Evolutionary conservation across 805 yeast genomes (phyloP), one percentile per base, ranked within the genome.

Genomic region (Hanseniaspora occidentalis): DNA sequence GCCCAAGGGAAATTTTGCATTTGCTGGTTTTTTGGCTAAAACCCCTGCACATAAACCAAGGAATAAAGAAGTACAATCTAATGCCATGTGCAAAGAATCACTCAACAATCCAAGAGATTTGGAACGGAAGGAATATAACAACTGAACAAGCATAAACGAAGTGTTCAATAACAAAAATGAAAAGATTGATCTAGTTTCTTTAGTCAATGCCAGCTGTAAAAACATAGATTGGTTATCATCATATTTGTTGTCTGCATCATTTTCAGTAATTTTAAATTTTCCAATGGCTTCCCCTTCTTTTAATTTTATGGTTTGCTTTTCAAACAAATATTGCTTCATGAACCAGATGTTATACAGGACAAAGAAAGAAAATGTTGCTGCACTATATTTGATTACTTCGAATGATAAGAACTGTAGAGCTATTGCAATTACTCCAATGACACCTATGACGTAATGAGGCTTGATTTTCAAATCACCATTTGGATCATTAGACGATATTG

Each of bases 51-150:
- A 68, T 2, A 92, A 65, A 0, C 99, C 99, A 23, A 92, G 71
- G 2, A 92, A 76, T 41, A 92, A 65, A 0, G 97, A 94, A 0
- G 85, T 71, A 57, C 98, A 92, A 59, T 92, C 99, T 42, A 92
- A 67, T 2, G 94, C 82, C 99, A 92, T 92, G 59, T 92, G 99
- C 39, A 92, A 68, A 1, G 96, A 85, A 54, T 92, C 99, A 16
- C 96, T 85, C 39, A 92, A 60, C 19, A 92, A 66, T 9, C 98
- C 96, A 36, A 92, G 64, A 0, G 97, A 89, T 53, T 84, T 88
- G 1, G 97, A 86, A 45, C 94, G 70, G 61, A 92, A 81, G 1
- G 97, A 88, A 57, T 92, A 92, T 8, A 92, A 62, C 47, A 92
- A 68, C 62, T 92, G 99, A 31, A 92, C 78, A 52, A 92, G 75